phyloP scores from a whole-genome alignment of 1,284 basidiomycete species.

The Blastosporella zonata region DNA sequence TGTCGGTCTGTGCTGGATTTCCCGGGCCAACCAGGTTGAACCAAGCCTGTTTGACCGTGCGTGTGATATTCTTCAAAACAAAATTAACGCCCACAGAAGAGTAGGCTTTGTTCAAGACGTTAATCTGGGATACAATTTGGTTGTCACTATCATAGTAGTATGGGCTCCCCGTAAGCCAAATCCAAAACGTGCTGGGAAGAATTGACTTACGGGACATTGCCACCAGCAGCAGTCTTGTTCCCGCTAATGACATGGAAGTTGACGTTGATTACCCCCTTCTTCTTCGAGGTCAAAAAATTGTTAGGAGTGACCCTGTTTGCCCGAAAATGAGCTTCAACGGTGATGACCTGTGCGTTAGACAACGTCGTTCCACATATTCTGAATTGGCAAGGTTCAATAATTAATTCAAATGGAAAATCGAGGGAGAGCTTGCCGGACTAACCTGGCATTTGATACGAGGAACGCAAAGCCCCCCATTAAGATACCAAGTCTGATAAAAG shows the following conservation, averaged over 20 bases:
- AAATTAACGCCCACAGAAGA: conserved; percentile 39
- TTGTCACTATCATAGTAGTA: conserved; percentile 1
- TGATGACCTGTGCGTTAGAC: conserved; percentile 7
- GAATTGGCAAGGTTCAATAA: neutral
- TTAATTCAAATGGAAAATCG: neutral
- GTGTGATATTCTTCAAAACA: conserved; percentile 34
- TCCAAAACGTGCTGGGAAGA: neutral
- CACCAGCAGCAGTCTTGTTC: conserved; percentile 36
- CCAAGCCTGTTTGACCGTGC: conserved; percentile 44
- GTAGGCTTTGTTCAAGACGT: conserved; percentile 43
- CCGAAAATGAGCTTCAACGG: conserved; percentile 16
- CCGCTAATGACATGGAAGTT: conserved; percentile 44
- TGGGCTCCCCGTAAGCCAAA: neutral
- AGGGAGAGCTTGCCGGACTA: neutral
- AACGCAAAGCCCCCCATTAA: neutral
- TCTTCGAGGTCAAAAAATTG: neutral
- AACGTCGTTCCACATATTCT: conserved; percentile 12
- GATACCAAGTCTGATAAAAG: neutral
- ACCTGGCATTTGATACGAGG: neutral
- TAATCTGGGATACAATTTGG: conserved; percentile 41
- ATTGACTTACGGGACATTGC: conserved; percentile 36
- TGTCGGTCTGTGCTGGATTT: conserved; percentile 4
- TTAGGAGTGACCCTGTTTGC: conserved; percentile 12
- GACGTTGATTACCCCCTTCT: conserved; percentile 21
- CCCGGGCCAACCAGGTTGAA: conserved; percentile 30